A percentile compares a stretch with the other conserved stretches of the same genome.
Evolutionary conservation across 805 yeast genomes (phyloP).

Genomic region (Monosporozyma yasuniensis): DNA sequence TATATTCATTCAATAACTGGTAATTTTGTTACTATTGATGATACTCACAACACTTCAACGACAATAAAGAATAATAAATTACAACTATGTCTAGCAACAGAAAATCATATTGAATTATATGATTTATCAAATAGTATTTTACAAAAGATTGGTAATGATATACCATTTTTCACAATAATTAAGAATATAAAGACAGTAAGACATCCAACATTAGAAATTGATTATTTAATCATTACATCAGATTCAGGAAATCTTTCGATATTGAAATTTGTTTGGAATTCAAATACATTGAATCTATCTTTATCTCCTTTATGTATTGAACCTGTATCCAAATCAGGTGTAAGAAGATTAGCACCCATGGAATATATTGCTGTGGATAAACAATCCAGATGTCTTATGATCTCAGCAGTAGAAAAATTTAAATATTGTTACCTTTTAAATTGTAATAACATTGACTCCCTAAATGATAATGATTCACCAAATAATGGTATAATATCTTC

Average conservation of each 20-base stretch:
- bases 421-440: constrained; percentile 62
- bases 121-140: constrained; percentile 52
- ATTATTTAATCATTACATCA: constrained; percentile 57
- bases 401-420: constrained; percentile 64
- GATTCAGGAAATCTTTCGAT: constrained; percentile 70
- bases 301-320: constrained; percentile 39
- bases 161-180: constrained; percentile 48
- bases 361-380: constrained; percentile 63
- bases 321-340: constrained; percentile 65
- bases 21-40: constrained; percentile 43
- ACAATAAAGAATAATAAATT: not conserved
- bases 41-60: not conserved
- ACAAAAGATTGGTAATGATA: constrained; percentile 32
- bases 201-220: constrained; percentile 32
- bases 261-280: constrained; percentile 9
- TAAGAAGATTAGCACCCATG: constrained; percentile 70
- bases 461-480: constrained; percentile 19
- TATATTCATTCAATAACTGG: constrained; percentile 55
- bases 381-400: constrained; percentile 56
- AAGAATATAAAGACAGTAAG: constrained; percentile 41
- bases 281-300: constrained; percentile 30
- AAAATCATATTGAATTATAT: constrained; percentile 23
- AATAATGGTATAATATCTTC: constrained; percentile 34
- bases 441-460: constrained; percentile 31
- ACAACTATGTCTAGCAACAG: constrained; percentile 29